Percentiles rank a stretch among this genome's conserved stretches.
phyloP scores from a whole-genome alignment of 148 eudicot species.

The Fagopyrum homotropicum region DNA sequence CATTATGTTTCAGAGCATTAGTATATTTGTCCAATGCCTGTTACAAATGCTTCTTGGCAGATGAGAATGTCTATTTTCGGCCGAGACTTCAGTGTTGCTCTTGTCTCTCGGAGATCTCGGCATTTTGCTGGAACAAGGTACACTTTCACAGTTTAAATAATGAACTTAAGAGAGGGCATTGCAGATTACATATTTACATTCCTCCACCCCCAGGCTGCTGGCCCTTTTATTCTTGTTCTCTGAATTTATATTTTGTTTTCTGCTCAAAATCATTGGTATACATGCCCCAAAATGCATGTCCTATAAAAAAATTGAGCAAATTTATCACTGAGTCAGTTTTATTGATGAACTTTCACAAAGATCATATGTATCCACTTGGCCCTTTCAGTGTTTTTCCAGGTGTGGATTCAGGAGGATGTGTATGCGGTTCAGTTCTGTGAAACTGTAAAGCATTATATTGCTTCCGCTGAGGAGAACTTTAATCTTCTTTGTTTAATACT shows the following conservation, averaged over 20 bases:
- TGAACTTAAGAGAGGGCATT: background rate
- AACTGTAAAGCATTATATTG: slow-evolving; percentile 2
- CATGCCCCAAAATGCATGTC: background rate
- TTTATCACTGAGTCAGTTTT: background rate
- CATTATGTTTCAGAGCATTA: background rate
- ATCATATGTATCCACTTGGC: background rate
- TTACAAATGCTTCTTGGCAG: slow-evolving; percentile 26
- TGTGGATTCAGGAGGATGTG: background rate
- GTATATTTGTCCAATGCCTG: background rate
- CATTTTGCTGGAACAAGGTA: slow-evolving; percentile 99
- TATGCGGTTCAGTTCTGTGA: background rate
- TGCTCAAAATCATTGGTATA: background rate
- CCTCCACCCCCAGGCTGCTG: background rate
- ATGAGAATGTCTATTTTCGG: slow-evolving; percentile 77
- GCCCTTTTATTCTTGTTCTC: background rate
- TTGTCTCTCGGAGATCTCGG: slow-evolving; percentile 85
- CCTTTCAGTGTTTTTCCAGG: background rate
- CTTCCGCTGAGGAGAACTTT: background rate
- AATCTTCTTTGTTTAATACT: background rate
- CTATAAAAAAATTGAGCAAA: background rate
- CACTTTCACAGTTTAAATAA: background rate
- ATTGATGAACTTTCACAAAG: background rate
- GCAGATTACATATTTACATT: background rate
- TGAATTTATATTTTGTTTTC: background rate
- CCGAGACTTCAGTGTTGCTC: slow-evolving; percentile 79